Evolutionary conservation across 352 stramenopile genomes (phyloP), one percentile per base, ranked within the genome.

Genomic region (Achlya hypogyna): DNA sequence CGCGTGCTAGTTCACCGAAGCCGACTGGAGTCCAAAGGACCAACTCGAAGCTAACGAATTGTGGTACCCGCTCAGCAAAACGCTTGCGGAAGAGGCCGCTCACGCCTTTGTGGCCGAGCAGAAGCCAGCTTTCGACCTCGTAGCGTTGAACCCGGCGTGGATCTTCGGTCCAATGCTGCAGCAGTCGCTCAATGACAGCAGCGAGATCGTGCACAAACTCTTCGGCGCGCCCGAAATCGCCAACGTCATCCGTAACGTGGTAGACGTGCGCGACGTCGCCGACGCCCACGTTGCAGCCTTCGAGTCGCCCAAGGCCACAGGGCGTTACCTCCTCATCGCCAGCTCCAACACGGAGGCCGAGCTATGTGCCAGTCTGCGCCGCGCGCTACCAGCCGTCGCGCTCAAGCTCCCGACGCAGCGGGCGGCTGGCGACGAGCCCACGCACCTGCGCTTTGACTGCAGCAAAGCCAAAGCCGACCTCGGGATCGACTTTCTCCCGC

Each of bases 91-190:
- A 63, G 62, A 65, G 35, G 38, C 28, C 27, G 72, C 71, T 1
- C 72, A 63, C 58, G 54, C 38, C 12, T 70, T 79, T 42, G 69
- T 72, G 22, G 51, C 67, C 35, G 56, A 25, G n/a, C 54, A 70
- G 38, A 38, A 54, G 20, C 45, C 45, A 29, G 31, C 56, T 16
- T 67, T 62, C 34, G 51, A 56, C 38, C 25, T 79, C 40, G 56
- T 69, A 2, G 40, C 60, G 34, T 72, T 79, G 27, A 74, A 74
- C 49, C 74, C 74, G 10, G 38, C 52, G 12, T 67, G 71, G 31
- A 71, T 79, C 16, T 59, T 78, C 29, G 74, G 74, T 28, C 74
- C 74, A 16, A 73, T 73, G 64, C 31, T 79, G 32, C 66, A 62
- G 31, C 66, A 58, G 14, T 38, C 18, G 10, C 63, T 77, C 53